phyloP scores from a whole-genome alignment of 208 protist species.

The Acanthamoeba polyphaga region DNA sequence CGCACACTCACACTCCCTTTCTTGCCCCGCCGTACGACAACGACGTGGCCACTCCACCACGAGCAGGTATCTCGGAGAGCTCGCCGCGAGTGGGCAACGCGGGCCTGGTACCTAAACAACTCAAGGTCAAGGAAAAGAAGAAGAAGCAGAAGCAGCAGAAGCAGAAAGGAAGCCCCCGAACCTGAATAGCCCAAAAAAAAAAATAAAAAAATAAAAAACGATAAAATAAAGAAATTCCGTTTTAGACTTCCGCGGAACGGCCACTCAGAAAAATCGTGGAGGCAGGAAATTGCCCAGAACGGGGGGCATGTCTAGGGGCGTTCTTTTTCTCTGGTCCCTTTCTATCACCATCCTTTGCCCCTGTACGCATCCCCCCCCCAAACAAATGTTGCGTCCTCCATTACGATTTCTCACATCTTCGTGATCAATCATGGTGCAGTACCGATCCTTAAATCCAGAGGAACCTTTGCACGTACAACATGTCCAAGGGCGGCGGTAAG shows the following conservation, averaged over 20 bases:
- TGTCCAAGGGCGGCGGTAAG: conserved; percentile 71
- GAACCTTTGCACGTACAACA: conserved; percentile 64
- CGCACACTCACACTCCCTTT: no score
- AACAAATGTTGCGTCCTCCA: neutral
- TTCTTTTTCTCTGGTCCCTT: neutral
- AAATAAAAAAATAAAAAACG: neutral
- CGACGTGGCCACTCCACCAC: no score
- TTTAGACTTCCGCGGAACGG: no score
- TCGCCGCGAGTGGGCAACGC: conserved; percentile 18
- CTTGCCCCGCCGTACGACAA: no score
- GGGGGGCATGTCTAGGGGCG: neutral
- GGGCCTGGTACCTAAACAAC: conserved; percentile 61
- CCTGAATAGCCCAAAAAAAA: neutral
- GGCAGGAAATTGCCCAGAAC: neutral
- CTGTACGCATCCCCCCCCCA: neutral
- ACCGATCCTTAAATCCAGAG: conserved; percentile 66
- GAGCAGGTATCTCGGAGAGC: neutral
- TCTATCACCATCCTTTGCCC: neutral
- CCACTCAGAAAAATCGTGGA: neutral
- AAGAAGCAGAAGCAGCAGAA: neutral
- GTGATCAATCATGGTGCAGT: neutral
- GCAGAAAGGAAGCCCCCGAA: neutral
- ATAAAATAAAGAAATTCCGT: neutral
- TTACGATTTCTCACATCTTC: no score
- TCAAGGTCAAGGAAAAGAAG: conserved; percentile 51